Evolutionary conservation across 306 rosid species (phyloP).

Genomic region (Luffa acutangula): DNA sequence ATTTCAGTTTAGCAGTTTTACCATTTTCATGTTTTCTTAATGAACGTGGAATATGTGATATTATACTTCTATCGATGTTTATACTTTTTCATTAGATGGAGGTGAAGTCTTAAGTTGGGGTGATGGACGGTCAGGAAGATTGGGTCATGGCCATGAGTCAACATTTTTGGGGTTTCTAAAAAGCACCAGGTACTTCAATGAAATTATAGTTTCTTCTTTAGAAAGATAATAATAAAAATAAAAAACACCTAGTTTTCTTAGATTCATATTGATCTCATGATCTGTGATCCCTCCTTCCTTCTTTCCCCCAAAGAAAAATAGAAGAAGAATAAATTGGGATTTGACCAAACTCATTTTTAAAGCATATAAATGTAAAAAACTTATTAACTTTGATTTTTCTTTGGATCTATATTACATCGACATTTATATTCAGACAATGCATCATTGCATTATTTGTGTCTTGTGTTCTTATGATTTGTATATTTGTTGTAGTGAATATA

Average conservation of each 20-base stretch:
- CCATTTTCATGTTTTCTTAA: neutral
- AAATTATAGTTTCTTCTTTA: neutral
- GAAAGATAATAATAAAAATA: neutral
- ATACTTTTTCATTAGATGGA: constrained; percentile 41
- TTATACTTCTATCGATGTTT: constrained; percentile 6
- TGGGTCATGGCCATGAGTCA: constrained; percentile 79
- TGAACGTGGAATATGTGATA: neutral
- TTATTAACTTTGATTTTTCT: neutral
- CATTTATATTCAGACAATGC: neutral
- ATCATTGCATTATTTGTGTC: neutral
- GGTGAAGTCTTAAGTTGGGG: constrained; percentile 95
- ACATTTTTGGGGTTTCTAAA: constrained; percentile 55
- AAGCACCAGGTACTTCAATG: constrained; percentile 47
- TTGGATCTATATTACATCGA: neutral
- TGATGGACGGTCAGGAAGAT: constrained; percentile 75
- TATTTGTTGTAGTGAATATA: constrained; percentile 59
- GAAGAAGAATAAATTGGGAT: neutral
- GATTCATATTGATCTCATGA: neutral
- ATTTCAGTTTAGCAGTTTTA: neutral
- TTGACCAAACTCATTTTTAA: neutral
- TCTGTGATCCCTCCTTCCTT: neutral
- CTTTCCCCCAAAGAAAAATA: neutral
- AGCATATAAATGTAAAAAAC: neutral
- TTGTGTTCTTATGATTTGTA: neutral
- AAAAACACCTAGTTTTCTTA: constrained; percentile 45